phyloP scores from a whole-genome alignment of 257 asterid genomes.

The Buddleja alternifolia region DNA sequence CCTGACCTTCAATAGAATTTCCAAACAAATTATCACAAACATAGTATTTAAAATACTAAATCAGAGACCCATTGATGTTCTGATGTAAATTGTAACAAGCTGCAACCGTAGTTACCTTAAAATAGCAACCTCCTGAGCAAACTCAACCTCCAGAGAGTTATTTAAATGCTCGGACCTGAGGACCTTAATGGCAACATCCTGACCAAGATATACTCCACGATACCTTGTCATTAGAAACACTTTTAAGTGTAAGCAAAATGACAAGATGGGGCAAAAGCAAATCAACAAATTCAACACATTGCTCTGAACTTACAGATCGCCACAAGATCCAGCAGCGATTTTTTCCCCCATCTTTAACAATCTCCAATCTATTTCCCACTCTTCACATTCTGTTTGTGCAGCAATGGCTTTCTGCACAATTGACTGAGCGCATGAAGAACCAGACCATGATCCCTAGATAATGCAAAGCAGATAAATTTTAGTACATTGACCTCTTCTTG shows the following conservation, averaged over 20 bases:
- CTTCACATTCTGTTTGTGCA: slow-evolving; percentile 45
- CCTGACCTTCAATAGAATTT: neutral
- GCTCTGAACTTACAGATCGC: slow-evolving; percentile 70
- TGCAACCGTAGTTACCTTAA: slow-evolving; percentile 56
- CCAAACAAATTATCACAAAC: neutral
- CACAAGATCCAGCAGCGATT: slow-evolving; percentile 90
- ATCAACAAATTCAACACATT: slow-evolving; percentile 24
- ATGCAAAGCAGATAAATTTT: slow-evolving; percentile 24
- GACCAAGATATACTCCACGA: slow-evolving; percentile 74
- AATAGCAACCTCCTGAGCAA: slow-evolving; percentile 78
- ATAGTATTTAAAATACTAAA: neutral
- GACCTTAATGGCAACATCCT: slow-evolving; percentile 85
- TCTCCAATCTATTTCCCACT: slow-evolving; percentile 82
- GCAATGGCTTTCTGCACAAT: slow-evolving; percentile 47
- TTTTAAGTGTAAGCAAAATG: slow-evolving; percentile 27
- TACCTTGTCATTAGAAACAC: slow-evolving; percentile 54
- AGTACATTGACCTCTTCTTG: slow-evolving; percentile 17
- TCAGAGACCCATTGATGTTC: neutral
- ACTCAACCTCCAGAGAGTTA: slow-evolving; percentile 67
- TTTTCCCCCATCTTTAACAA: slow-evolving; percentile 75
- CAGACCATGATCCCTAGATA: slow-evolving; percentile 78
- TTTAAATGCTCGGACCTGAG: slow-evolving; percentile 79
- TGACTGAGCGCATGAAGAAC: slow-evolving; percentile 52
- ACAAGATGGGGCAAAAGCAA: slow-evolving; percentile 4
- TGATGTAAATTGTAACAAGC: neutral